Percentiles rank a stretch among this genome's conserved stretches.
phyloP scores from a whole-genome alignment of 75 land plant genomes.

The Adiantum capillusveneris region DNA sequence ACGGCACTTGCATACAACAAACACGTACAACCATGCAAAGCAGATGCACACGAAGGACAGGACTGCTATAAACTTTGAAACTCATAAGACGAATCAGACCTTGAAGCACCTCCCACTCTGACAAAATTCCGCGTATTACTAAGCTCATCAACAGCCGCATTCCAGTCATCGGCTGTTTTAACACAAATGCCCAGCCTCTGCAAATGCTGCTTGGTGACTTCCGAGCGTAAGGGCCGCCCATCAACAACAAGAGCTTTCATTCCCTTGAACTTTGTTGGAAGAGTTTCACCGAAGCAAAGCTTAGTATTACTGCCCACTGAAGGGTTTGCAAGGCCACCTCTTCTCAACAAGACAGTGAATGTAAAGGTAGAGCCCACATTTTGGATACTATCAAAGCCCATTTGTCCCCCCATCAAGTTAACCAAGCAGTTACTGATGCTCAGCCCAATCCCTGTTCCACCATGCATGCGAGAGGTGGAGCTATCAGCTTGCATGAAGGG shows the following conservation, averaged over 20 bases:
- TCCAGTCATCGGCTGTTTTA: conserved; percentile 15
- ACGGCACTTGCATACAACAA: too few relatives aligned
- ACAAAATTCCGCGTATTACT: not conserved
- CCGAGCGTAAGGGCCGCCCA: conserved; percentile 45
- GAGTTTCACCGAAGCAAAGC: not conserved
- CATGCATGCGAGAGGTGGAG: conserved; percentile 62
- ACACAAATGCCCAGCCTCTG: conserved; percentile 49
- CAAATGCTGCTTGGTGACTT: conserved; percentile 51
- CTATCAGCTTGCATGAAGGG: conserved; percentile 78
- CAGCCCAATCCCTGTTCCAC: conserved; percentile 71
- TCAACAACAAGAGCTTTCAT: conserved; percentile 52
- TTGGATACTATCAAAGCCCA: conserved; percentile 49
- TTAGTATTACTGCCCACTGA: conserved; percentile 1
- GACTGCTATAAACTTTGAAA: too few relatives aligned
- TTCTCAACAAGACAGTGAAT: conserved; percentile 37
- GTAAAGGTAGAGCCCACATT: conserved; percentile 50
- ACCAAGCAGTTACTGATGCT: conserved; percentile 63
- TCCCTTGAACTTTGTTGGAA: conserved; percentile 32
- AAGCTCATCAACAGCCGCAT: conserved; percentile 16
- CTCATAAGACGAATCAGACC: not conserved
- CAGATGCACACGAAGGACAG: too few relatives aligned
- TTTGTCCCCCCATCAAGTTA: conserved; percentile 53
- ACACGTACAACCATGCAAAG: too few relatives aligned
- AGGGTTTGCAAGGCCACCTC: conserved; percentile 11
- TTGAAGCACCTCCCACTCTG: conserved; percentile 3